A percentile compares a stretch with the other conserved stretches of the same genome.
Evolutionary conservation across 2,329 filamentous ascomycete species (phyloP).

Genomic region (Penicillium rolfsii): DNA sequence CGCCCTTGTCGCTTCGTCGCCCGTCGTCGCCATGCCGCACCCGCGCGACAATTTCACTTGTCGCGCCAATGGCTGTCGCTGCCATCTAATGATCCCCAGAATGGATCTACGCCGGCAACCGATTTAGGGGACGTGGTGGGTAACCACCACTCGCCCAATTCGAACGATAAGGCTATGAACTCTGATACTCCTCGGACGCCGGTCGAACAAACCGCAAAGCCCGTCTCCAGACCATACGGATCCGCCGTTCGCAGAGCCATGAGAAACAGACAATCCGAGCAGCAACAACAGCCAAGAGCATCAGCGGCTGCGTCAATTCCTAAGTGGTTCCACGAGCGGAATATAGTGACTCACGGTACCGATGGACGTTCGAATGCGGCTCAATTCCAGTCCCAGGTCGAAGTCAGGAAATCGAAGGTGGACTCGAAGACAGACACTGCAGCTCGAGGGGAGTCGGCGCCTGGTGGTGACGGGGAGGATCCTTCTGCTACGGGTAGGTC

Average conservation of each 20-base stretch:
- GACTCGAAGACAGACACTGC: conserved; percentile 23
- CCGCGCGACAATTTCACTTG: conserved; percentile 39
- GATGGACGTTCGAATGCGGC: conserved; percentile 12
- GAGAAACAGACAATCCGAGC: conserved; percentile 37
- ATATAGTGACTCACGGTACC: conserved; percentile 34
- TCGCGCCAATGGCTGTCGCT: conserved; percentile 36
- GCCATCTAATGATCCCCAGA: conserved; percentile 35
- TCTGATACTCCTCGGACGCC: conserved; percentile 18
- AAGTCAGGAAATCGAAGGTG: conserved; percentile 30
- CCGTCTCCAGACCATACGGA: conserved; percentile 41
- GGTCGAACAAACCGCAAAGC: conserved; percentile 25
- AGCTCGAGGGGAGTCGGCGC: conserved; percentile 14
- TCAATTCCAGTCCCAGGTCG: conserved; percentile 30
- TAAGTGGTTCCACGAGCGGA: conserved; percentile 44
- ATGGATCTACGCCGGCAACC: conserved; percentile 24
- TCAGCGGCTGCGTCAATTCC: conserved; percentile 36
- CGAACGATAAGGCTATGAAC: conserved; percentile 19
- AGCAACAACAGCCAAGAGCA: conserved; percentile 27
- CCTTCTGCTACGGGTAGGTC: conserved; percentile 26
- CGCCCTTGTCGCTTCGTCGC: conserved; percentile 45
- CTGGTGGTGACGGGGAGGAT: conserved; percentile 32
- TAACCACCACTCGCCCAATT: conserved; percentile 25
- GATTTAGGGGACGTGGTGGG: conserved; percentile 25
- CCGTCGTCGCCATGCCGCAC: conserved; percentile 40
- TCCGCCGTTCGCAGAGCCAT: conserved; percentile 45